Percentiles rank a stretch among this genome's conserved stretches.
These are phyloP conservation scores for Clathrospora elynae DNA, from an alignment of 2,329 filamentous ascomycete genomes.

Conservation along the genomic window DNA sequence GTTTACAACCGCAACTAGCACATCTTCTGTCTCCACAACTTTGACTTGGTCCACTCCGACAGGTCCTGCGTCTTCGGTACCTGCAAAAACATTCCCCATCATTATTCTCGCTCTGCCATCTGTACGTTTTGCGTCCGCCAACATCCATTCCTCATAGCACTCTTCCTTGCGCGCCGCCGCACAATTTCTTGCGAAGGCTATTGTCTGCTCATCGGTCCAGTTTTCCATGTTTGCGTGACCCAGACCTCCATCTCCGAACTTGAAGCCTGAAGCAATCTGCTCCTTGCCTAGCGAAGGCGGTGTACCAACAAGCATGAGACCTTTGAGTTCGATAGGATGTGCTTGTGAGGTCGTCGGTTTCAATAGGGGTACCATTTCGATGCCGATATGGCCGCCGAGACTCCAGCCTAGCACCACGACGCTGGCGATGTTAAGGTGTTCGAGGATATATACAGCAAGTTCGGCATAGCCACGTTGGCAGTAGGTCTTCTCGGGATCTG, in stretches of 20 bases:
- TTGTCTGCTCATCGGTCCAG: constrained; percentile 24
- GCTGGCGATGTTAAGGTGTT: constrained; percentile 23
- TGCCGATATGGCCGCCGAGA: constrained; percentile 42
- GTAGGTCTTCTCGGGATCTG: constrained; percentile 31
- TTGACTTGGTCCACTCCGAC: constrained; percentile 28
- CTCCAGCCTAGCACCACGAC: constrained; percentile 42
- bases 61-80: constrained; percentile 7
- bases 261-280: constrained; percentile 22
- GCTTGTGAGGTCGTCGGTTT: too few relatives aligned
- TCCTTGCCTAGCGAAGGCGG: constrained; percentile 32
- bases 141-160: constrained; percentile 36
- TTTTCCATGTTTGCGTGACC: constrained; percentile 19
- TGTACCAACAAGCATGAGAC: constrained; percentile 38
- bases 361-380: constrained; percentile 37
- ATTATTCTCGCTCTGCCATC: constrained; percentile 34
- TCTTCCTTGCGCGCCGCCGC: constrained; percentile 14
- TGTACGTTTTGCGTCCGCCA: constrained; percentile 29
- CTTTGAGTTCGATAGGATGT: constrained; percentile 20
- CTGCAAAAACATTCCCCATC: constrained; percentile 30
- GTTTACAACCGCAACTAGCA: constrained; percentile 38
- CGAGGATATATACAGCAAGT: constrained; percentile 36
- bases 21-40: constrained; percentile 25
- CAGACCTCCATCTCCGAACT: constrained; percentile 15
- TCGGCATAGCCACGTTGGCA: constrained; percentile 40
- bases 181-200: constrained; percentile 19